These are phyloP conservation scores for Populus davidiana DNA, from an alignment of 345 rosid genomes.

Conservation along the genomic window DNA sequence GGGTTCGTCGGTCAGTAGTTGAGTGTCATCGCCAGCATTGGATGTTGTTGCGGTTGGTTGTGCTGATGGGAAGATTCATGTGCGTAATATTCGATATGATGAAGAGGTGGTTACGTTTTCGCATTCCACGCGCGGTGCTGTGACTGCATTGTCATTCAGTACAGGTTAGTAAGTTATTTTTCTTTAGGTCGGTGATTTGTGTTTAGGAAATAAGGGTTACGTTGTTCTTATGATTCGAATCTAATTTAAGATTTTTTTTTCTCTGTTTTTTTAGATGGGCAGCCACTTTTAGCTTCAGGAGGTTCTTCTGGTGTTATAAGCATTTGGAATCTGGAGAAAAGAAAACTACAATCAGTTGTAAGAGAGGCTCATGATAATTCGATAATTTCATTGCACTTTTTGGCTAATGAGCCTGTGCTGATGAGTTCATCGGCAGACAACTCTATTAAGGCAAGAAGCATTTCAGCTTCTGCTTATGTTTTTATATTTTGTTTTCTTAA, in stretches of 20 bases:
- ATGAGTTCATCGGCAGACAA: conserved; percentile 95
- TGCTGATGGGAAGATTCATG: too few relatives aligned
- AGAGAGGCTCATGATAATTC: conserved; percentile 93
- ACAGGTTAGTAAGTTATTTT: too few relatives aligned
- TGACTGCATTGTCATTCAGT: too few relatives aligned
- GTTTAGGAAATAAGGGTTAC: not conserved
- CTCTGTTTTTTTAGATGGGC: conserved; percentile 58
- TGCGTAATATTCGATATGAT: too few relatives aligned
- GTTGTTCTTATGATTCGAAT: not conserved
- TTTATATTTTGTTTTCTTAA: not conserved
- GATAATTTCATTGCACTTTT: conserved; percentile 70
- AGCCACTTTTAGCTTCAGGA: conserved; percentile 93
- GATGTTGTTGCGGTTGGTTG: too few relatives aligned
- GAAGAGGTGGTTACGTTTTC: too few relatives aligned
- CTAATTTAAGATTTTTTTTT: conserved; percentile 8
- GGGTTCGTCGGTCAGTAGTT: too few relatives aligned
- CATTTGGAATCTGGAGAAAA: conserved; percentile 95
- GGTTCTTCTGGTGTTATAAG: conserved; percentile 93
- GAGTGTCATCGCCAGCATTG: too few relatives aligned
- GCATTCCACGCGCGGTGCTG: too few relatives aligned
- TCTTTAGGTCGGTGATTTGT: not conserved
- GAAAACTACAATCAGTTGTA: conserved; percentile 79
- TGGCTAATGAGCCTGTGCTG: conserved; percentile 93
- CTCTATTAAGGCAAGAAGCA: conserved; percentile 70
- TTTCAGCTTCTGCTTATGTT: not conserved